Evolutionary conservation across 1,284 basidiomycete species (phyloP), one percentile per base, ranked within the genome.

Genomic region (Psilocybe mexicana): DNA sequence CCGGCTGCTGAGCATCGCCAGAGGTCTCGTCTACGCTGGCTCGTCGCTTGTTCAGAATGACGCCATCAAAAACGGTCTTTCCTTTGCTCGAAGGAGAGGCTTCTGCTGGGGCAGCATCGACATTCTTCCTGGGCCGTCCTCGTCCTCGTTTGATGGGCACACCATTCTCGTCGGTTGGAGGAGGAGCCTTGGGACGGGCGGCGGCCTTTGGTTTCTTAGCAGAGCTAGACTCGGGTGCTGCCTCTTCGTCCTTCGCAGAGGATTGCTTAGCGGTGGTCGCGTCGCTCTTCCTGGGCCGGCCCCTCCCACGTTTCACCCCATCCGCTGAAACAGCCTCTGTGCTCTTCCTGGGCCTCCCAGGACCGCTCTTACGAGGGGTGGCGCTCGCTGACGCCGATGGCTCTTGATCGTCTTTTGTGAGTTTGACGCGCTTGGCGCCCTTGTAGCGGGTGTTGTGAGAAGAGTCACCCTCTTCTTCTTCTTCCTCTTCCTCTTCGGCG

Each of bases 31-130:
- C 52, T 33, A 43, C n/a, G 25, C 25, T 43, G 18, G 56, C 14
- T 36, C 54, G 53, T 33, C 65, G 56, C 38, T 59, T 63, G 47
- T 63, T 47, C 45, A 69, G 35, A 2, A 66, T 24, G 4, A 69
- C 65, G 0, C 68, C 68, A 45, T 65, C 67, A 46, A 69, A 69
- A 25, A 68, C 55, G 14, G 63, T 38, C 43, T 62, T 63, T n/a
- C 54, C 60, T 38, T 59, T 58, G 55, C 60, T 61, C 26, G 50
- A n/a, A 24, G 57, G 59, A 23, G 52, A 33, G 38, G 35, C 14
- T 38, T 12, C n/a, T 40, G 59, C 18, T 36, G 40, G 8, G 43
- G 47, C 36, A 42, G 43, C 43, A 7, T 25, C 12, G 2, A 46
- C 44, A 28, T 42, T 57, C 46, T 68, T 67, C 33, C 53, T 55